phyloP scores from a whole-genome alignment of 768 basidiomycete species.

The Neoboletus brunneissimus region DNA sequence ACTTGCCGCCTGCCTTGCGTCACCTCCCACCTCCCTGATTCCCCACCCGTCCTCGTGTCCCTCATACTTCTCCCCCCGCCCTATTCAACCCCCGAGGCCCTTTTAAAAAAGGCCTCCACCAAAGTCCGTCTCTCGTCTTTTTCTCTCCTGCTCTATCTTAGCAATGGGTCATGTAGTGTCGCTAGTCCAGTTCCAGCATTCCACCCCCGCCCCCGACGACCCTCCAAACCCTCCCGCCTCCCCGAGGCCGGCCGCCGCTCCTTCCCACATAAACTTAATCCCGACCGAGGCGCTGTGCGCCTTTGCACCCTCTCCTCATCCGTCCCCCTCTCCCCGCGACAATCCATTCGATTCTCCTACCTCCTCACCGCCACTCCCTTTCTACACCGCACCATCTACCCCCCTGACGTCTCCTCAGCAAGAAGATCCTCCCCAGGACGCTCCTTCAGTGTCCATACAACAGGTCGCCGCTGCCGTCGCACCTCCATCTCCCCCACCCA shows the following conservation, averaged over 20 bases:
- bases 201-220: slow-evolving; percentile 18
- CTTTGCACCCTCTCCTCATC: slow-evolving; percentile 29
- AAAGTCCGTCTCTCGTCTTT: slow-evolving; percentile 23
- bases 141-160: slow-evolving; percentile 7
- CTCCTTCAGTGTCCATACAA: slow-evolving; percentile 19
- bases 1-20: slow-evolving; percentile 21
- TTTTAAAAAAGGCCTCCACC: slow-evolving; percentile 18
- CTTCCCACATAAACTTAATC: slow-evolving; percentile 34
- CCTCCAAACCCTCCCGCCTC: slow-evolving; percentile 6
- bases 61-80: slow-evolving; percentile 28
- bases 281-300: slow-evolving; percentile 33
- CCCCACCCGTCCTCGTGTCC: slow-evolving; percentile 28
- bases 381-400: slow-evolving; percentile 49
- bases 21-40: slow-evolving; percentile 20
- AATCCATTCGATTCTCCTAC: slow-evolving; percentile 38
- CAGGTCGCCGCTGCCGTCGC: slow-evolving; percentile 16
- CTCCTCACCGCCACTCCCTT: slow-evolving; percentile 39
- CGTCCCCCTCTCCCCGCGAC: slow-evolving; percentile 36
- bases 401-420: slow-evolving; percentile 41
- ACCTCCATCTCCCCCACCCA: slow-evolving; percentile 27
- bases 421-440: slow-evolving; percentile 33
- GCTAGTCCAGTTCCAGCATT: slow-evolving; percentile 28
- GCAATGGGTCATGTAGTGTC: slow-evolving; percentile 35
- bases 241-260: slow-evolving; percentile 23
- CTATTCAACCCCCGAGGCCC: slow-evolving; percentile 20